Conservation (phyloP, 164 flowering plant species). For the Litsea cubeba region DNA sequence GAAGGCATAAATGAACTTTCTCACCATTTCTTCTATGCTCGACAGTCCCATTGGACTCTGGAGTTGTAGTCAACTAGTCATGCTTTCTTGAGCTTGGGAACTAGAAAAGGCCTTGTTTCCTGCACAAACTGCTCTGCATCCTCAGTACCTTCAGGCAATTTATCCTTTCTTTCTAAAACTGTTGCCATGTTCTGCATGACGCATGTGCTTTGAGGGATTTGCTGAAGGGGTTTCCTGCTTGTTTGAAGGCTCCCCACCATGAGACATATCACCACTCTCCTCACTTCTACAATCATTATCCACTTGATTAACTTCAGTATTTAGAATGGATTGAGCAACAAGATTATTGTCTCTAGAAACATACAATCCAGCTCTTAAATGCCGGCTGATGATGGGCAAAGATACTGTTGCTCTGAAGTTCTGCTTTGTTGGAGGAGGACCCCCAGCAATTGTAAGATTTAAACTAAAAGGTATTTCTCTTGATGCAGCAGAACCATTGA, state of each 20-base stretch:
- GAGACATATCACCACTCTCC: slow-evolving; percentile 1
- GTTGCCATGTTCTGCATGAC: slow-evolving; percentile 9
- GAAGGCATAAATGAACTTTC: slow-evolving; percentile 7
- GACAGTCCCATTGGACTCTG: slow-evolving; percentile 16
- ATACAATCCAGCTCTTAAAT: slow-evolving; percentile 46
- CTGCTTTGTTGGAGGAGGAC: slow-evolving; percentile 85
- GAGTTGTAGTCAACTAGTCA: slow-evolving; percentile 6
- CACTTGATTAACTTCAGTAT: slow-evolving; percentile 7
- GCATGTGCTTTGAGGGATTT: slow-evolving; percentile 5
- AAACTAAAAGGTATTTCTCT: slow-evolving; percentile 25
- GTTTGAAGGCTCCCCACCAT: slow-evolving; percentile 11
- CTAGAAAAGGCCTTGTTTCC: slow-evolving; percentile 6
- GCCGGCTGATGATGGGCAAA: slow-evolving; percentile 73
- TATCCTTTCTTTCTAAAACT: slow-evolving; percentile 11
- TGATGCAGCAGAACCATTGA: slow-evolving; percentile 13
- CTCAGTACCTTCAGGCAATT: slow-evolving; percentile 15
- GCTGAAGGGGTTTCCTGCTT: slow-evolving; percentile 16
- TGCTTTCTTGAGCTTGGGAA: slow-evolving; percentile 17
- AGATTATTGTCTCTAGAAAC: background rate
- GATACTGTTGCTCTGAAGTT: slow-evolving; percentile 75
- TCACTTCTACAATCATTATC: slow-evolving; percentile 7
- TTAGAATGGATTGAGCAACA: slow-evolving; percentile 14
- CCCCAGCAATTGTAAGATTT: slow-evolving; percentile 84
- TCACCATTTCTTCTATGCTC: slow-evolving; percentile 8
- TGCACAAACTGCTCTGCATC: slow-evolving; percentile 11